Percentiles rank a stretch among this genome's conserved stretches.
phyloP scores from a whole-genome alignment of 768 basidiomycete species.

The Naematelia aurantialba region DNA sequence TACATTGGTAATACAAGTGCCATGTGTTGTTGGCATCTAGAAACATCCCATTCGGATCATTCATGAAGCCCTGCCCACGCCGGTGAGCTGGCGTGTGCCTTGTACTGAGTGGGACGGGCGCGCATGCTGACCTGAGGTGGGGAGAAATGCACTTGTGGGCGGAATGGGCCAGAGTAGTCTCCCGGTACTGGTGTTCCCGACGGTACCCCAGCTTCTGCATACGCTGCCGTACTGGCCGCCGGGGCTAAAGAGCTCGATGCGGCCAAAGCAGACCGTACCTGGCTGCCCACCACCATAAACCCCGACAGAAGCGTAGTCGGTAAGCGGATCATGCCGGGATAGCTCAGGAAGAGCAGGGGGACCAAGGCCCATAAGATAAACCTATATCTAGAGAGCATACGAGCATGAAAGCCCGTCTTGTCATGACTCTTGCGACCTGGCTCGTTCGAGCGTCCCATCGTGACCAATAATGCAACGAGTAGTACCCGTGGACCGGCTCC shows the following conservation, averaged over 20 bases:
- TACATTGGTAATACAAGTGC: conserved; percentile 48
- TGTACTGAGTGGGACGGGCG: no score
- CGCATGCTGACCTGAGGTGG: conserved; percentile 41
- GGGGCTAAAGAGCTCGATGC: not conserved
- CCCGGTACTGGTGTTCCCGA: conserved; percentile 22
- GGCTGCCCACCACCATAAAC: not conserved
- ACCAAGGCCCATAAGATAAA: no score
- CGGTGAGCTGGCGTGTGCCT: not conserved
- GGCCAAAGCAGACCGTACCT: not conserved
- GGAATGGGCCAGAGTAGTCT: conserved; percentile 33
- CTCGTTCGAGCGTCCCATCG: no score
- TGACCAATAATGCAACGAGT: no score
- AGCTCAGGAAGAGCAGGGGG: no score
- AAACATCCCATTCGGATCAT: conserved; percentile 37
- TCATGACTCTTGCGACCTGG: not conserved
- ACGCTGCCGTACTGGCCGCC: not conserved
- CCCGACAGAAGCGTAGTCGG: not conserved
- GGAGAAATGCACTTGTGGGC: conserved; percentile 43
- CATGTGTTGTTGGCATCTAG: conserved; percentile 34
- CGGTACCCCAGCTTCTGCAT: not conserved
- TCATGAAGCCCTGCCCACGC: conserved; percentile 36
- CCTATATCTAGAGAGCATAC: no score
- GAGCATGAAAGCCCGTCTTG: not conserved
- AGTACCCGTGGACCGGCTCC: not conserved
- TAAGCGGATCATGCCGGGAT: not conserved